Evolutionary conservation across 352 stramenopile genomes (phyloP).

Genomic region (Globisporangium ultimum): DNA sequence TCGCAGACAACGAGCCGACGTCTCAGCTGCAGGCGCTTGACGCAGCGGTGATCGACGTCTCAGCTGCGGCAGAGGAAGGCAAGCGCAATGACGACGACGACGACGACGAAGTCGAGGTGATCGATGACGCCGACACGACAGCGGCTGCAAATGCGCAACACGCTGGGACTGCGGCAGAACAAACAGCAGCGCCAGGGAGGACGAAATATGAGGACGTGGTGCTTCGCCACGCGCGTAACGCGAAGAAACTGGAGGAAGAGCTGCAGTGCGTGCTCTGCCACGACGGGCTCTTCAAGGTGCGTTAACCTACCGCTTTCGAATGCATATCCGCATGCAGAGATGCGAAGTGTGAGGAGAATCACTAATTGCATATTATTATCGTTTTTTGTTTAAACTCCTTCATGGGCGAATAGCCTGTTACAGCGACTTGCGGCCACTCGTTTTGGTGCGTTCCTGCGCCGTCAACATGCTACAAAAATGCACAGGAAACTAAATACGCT

Average conservation of each 20-base stretch:
- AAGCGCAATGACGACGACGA: not conserved
- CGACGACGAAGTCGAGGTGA: not conserved
- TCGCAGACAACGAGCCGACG: not conserved
- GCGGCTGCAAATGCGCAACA: not conserved
- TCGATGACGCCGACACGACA: not conserved
- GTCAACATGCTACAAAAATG: not conserved
- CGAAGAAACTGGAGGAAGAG: constrained; percentile 17
- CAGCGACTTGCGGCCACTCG: constrained; percentile 42
- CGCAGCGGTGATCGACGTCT: not conserved
- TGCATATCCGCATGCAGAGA: no score
- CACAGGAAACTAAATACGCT: not conserved
- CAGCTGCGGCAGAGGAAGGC: not conserved
- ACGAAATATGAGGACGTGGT: no score
- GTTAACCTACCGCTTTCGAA: not conserved
- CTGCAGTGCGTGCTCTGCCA: constrained; percentile 60
- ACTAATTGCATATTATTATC: no score
- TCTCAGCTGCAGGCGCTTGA: not conserved
- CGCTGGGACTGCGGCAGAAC: not conserved
- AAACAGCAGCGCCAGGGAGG: not conserved
- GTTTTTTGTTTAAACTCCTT: no score
- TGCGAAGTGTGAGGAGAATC: not conserved
- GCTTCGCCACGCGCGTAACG: not conserved
- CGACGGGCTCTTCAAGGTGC: constrained; percentile 49
- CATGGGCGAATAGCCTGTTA: constrained; percentile 27
- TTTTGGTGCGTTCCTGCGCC: constrained; percentile 32